Conservation (phyloP, 2,329 filamentous ascomycete genomes). For the Sporothrix pallida region DNA sequence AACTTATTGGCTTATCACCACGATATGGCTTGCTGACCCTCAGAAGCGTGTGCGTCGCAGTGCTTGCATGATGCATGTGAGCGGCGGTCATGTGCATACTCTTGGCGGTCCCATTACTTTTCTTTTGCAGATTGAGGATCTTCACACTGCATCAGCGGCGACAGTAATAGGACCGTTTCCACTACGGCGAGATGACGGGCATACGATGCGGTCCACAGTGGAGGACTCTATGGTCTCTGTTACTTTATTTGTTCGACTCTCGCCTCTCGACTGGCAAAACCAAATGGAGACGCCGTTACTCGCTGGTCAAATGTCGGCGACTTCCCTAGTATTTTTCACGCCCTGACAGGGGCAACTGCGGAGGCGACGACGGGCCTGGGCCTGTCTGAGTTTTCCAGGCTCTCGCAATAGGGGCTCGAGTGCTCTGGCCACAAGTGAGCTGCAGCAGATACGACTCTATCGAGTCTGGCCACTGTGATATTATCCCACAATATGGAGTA, state of each 20-base stretch:
- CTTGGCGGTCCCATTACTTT: background rate
- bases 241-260: too few species aligned
- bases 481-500: too few species aligned
- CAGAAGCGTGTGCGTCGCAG: background rate
- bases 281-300: slow-evolving; percentile 5
- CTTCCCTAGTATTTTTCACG: background rate
- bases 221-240: too few species aligned
- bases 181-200: background rate
- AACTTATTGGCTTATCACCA: background rate
- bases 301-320: slow-evolving; percentile 13
- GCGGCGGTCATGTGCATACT: background rate
- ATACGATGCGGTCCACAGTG: too few species aligned
- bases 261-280: too few species aligned
- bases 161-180: background rate
- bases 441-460: background rate
- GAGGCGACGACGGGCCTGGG: background rate
- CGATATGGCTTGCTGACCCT: background rate
- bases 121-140: background rate
- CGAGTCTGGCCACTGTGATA: background rate
- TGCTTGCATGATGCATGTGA: background rate
- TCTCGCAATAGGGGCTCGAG: background rate
- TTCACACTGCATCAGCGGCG: background rate
- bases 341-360: background rate
- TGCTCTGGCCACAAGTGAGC: background rate
- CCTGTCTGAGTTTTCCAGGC: background rate